A percentile compares a stretch with the other conserved stretches of the same genome.
Evolutionary conservation across 495 filamentous ascomycete genomes (phyloP).

Genomic region (Trichoderma gamsii): DNA sequence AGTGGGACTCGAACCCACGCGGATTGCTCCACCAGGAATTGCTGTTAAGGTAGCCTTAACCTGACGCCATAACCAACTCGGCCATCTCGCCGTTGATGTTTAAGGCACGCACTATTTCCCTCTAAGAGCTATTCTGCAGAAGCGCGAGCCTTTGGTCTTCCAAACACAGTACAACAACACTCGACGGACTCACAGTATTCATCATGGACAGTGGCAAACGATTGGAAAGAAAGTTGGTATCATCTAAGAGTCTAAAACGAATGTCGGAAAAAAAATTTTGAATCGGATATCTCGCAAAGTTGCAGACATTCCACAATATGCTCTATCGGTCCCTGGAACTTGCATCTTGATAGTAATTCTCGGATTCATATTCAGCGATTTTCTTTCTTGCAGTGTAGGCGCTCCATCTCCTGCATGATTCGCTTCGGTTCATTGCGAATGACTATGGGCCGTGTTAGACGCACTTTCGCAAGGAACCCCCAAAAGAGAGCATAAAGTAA

Average conservation of each 20-base stretch:
- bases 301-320: too few relatives aligned
- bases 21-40: slow-evolving; percentile 27
- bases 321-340: too few relatives aligned
- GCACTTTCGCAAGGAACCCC: background rate
- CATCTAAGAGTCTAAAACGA: too few relatives aligned
- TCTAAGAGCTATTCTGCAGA: background rate
- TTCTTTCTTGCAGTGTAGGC: background rate
- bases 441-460: background rate
- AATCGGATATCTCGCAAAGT: too few relatives aligned
- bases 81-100: slow-evolving; percentile 4
- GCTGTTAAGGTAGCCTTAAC: slow-evolving; percentile 14
- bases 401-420: background rate
- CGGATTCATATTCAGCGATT: background rate
- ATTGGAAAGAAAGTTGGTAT: too few relatives aligned
- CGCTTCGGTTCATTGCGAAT: background rate
- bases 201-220: too few relatives aligned
- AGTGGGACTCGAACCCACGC: slow-evolving; percentile 40
- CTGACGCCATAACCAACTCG: slow-evolving; percentile 14
- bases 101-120: background rate
- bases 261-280: too few relatives aligned
- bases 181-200: too few relatives aligned
- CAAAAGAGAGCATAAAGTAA: background rate
- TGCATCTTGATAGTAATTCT: too few relatives aligned
- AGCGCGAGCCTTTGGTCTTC: background rate
- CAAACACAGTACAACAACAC: background rate